Evolutionary conservation across 202 grass and related monocot species (phyloP).

Genomic region (Hordeum pubiflorum): DNA sequence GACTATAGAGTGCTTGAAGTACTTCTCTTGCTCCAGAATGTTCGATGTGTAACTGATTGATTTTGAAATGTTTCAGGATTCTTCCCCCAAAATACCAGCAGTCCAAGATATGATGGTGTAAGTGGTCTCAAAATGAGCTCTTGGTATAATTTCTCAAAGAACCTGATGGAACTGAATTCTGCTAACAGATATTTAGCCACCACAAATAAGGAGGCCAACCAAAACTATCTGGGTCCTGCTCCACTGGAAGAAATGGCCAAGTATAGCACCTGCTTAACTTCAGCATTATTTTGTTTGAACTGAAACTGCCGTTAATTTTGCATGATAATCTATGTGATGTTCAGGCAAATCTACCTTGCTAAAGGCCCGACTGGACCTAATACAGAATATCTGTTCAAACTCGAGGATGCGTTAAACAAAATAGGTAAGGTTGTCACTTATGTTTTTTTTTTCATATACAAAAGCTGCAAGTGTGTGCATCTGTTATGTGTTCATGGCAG

Average conservation of each 20-base stretch:
- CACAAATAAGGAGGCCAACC: constrained; percentile 48
- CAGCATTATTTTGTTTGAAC: background rate
- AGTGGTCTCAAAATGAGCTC: constrained; percentile 32
- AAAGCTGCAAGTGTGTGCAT: background rate
- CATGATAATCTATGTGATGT: constrained; percentile 1
- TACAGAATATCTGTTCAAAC: constrained; percentile 77
- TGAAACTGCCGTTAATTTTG: constrained; percentile 4
- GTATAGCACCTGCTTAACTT: constrained; percentile 12
- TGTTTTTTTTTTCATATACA: background rate
- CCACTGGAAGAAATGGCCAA: constrained; percentile 75
- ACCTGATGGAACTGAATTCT: constrained; percentile 17
- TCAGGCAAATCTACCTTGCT: constrained; percentile 76
- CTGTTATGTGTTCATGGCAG: constrained; percentile 32
- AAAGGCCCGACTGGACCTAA: constrained; percentile 82
- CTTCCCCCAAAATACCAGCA: constrained; percentile 36
- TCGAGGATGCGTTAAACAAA: constrained; percentile 62
- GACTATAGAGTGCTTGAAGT: background rate
- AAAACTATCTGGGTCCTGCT: constrained; percentile 79
- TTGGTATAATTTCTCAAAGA: background rate
- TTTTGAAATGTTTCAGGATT: constrained; percentile 49
- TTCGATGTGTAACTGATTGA: background rate
- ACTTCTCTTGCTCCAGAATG: background rate
- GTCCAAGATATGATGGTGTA: constrained; percentile 77
- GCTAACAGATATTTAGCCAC: constrained; percentile 76
- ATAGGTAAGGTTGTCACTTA: constrained; percentile 37